Conservation (phyloP, 2,329 filamentous ascomycete species). For the Ceratocystis eucalypticola region DNA sequence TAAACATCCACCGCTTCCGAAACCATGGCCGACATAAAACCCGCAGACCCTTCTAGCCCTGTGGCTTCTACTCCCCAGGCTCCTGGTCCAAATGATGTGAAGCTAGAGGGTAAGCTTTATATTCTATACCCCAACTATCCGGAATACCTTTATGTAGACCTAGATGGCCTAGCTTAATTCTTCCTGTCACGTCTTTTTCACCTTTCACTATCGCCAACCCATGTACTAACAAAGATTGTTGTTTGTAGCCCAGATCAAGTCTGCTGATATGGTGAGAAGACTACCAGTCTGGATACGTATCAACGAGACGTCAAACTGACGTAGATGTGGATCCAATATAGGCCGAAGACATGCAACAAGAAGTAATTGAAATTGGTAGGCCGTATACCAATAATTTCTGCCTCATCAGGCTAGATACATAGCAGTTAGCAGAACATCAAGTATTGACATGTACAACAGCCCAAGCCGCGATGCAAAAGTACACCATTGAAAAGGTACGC, state of each 20-base stretch:
- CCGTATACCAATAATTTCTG: slow-evolving; percentile 21
- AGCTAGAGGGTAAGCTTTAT: slow-evolving; percentile 16
- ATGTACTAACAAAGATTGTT: neutral
- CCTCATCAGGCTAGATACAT: no score
- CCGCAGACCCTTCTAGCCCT: slow-evolving; percentile 16
- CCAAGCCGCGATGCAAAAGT: slow-evolving; percentile 50
- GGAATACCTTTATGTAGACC: no score
- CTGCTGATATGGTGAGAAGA: slow-evolving; percentile 79
- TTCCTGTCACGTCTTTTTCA: no score
- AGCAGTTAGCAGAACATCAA: neutral
- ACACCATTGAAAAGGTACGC: slow-evolving; percentile 46
- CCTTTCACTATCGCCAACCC: no score
- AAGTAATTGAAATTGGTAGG: slow-evolving; percentile 91
- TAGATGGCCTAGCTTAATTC: no score
- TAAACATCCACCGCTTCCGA: neutral
- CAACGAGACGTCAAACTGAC: slow-evolving; percentile 5
- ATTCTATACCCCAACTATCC: neutral
- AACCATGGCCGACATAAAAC: slow-evolving; percentile 16
- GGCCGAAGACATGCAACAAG: slow-evolving; percentile 95
- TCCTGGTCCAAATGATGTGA: slow-evolving; percentile 16
- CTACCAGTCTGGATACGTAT: neutral
- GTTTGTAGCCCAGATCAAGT: slow-evolving; percentile 81
- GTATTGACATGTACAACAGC: slow-evolving; percentile 30
- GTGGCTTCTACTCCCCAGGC: slow-evolving; percentile 8
- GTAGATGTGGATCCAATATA: slow-evolving; percentile 28